Evolutionary conservation across 2,329 filamentous ascomycete genomes (phyloP), one percentile per base, ranked within the genome.

Genomic region (Apiospora pterosperma): DNA sequence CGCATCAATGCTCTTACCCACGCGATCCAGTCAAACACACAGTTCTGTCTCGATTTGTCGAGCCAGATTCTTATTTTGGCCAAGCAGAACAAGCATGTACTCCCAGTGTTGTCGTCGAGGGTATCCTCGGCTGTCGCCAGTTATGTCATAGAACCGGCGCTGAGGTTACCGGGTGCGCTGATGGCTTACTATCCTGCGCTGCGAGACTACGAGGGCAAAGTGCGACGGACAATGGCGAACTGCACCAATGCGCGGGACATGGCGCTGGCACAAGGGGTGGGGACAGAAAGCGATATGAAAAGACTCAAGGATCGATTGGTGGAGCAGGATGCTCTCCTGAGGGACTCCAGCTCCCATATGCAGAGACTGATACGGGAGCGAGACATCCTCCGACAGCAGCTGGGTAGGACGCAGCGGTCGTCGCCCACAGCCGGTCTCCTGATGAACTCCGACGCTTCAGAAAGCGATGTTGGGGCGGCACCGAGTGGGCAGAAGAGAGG

Each of bases 301-400:
- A 63, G 64, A 11, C 63, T 69, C 16, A 69, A 68, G 62, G 66
- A 69, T 38, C 59, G 67, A 3, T 34, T 69, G n/a, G 62, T 68
- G 28, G 68, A 69, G 62, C 67, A 69, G 62, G 68, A 69, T 62
- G 64, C 63, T 5, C 48, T 68, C 48, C 48, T 69, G 21, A 63
- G 63, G 21, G 65, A 66, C 36, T 66, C 63, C 31, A 68, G 39
- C 38, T 62, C 62, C 31, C 62, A 69, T 36, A 58, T 67, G 6
- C 64, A 63, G 34, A 63, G 63, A 16, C 64, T 69, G 7, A 65
- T 69, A 12, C 39, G 36, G 41, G 67, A 69, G 62, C 59, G 68
- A 39, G 65, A 69, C 23, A 44, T 36, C 6, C 63, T 69, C 21
- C 38, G 64, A 38, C 63, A 60, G 11, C 63, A 68, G 62, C 55